Percentiles rank a stretch among this genome's conserved stretches.
phyloP scores from a whole-genome alignment of 768 basidiomycete genomes.

The Lepiota venenata region DNA sequence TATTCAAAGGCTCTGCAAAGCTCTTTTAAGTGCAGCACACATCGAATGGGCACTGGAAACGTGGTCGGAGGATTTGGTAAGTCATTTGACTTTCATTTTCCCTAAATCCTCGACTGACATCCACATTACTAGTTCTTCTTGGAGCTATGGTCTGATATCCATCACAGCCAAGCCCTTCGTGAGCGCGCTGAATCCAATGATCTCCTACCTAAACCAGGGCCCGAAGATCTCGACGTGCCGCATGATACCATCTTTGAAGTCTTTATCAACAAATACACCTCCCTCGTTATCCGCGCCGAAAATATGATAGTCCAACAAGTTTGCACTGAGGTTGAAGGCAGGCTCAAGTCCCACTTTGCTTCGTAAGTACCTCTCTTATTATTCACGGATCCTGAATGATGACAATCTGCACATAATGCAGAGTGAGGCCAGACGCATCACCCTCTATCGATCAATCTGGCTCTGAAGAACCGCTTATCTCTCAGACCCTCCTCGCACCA shows the following conservation, averaged over 20 bases:
- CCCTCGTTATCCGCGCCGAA: conserved; percentile 67
- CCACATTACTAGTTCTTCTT: conserved; percentile 72
- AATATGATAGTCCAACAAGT: conserved; percentile 86
- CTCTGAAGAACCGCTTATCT: conserved; percentile 30
- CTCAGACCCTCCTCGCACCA: conserved; percentile 70
- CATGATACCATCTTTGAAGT: conserved; percentile 79
- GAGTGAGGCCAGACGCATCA: neutral
- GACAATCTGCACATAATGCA: conserved; percentile 2
- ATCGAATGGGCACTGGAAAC: conserved; percentile 62
- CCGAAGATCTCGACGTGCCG: conserved; percentile 31
- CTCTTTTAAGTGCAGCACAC: conserved; percentile 76
- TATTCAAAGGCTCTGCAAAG: conserved; percentile 80
- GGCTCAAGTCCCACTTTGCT: conserved; percentile 69
- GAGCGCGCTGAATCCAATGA: conserved; percentile 44
- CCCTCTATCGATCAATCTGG: neutral
- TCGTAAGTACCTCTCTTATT: conserved; percentile 31
- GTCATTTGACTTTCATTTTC: conserved; percentile 20
- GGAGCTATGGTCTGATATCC: conserved; percentile 84
- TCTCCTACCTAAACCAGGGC: conserved; percentile 43
- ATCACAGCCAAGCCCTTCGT: conserved; percentile 53
- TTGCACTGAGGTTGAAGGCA: conserved; percentile 75
- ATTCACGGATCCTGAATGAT: neutral
- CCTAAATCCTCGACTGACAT: conserved; percentile 2
- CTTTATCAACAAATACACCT: conserved; percentile 61
- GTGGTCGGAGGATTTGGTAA: conserved; percentile 91